These are phyloP conservation scores for Apiospora arundinis DNA, from an alignment of 2,329 filamentous ascomycete species.

Conservation along the genomic window DNA sequence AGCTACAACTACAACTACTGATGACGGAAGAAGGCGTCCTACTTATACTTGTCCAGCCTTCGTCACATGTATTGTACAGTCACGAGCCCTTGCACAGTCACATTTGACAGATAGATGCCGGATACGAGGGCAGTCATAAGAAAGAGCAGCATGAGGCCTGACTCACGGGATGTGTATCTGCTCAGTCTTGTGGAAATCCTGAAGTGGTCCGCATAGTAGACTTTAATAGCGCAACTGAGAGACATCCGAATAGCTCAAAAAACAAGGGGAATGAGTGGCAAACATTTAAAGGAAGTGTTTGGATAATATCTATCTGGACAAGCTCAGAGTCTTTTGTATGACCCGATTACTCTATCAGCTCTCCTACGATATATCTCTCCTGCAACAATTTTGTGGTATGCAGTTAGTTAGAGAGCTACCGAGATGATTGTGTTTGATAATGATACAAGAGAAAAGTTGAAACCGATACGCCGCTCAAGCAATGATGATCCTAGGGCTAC, in stretches of 20 bases:
- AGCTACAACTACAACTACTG: too few relatives aligned
- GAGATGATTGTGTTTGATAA: not conserved
- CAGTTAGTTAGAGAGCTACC: not conserved
- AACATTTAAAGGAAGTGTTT: not conserved
- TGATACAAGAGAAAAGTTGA: not conserved
- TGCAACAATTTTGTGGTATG: not conserved
- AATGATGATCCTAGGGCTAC: not conserved
- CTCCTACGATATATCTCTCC: not conserved
- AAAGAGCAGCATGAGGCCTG: too few relatives aligned
- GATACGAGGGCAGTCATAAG: too few relatives aligned
- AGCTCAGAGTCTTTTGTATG: too few relatives aligned
- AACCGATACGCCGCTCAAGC: not conserved
- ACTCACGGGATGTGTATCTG: too few relatives aligned
- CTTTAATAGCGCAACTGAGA: not conserved
- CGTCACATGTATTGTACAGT: too few relatives aligned
- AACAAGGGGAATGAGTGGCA: not conserved
- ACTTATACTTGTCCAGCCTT: too few relatives aligned
- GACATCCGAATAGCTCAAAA: not conserved
- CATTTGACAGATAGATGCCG: not conserved
- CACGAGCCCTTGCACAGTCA: too few relatives aligned
- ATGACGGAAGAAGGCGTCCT: too few relatives aligned
- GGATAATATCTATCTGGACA: not conserved
- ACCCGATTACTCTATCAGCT: not conserved
- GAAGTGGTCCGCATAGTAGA: not conserved
- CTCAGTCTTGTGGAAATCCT: too few relatives aligned